Evolutionary conservation across 2,329 filamentous ascomycete genomes (phyloP), one percentile per base, ranked within the genome.

Genomic region (Botrytis fabae): DNA sequence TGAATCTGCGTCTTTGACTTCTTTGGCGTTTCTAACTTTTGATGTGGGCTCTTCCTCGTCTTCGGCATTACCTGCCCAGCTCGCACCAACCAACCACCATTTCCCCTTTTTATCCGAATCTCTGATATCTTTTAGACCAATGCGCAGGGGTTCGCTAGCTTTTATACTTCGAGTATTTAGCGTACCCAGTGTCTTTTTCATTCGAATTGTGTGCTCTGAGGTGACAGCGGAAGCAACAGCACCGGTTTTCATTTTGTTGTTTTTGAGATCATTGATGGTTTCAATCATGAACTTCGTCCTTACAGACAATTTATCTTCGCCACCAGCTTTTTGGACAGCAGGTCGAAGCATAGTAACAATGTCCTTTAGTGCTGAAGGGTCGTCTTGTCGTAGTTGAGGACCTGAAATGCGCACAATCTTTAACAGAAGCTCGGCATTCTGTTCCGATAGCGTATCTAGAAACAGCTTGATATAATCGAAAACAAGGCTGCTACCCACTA

Each of bases 31-130:
- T 22, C n/a, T 40, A 2, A 25, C 60, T 51, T 61, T 57, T 40
- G 61, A 35, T 40, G 44, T 28, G 74, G 76, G 72, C 32, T 78
- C 83, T 40, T 85, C 64, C 22, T 61, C 72, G 9, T 78, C 74
- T 46, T 77, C 73, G 1, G 75, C 68, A 65, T 79, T 78, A 81
- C 87, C 88, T 6, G 87, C 84, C 89, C 95, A 98, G 82, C 94
- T 97, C n/a, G 96, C 95, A 69, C 96, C 96, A 8, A 98, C 93
- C 32, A 98, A 89, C 96, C 96, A 99, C 96, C 96, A 99, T 84
- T 97, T 98, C 0, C 96, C 96, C 80, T 91, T 93, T 80, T 92
- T 95, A 59, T 95, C 92, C 0, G 92, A 91, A 75, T 95, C 89
- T 75, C 90, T 90, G 69, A 99, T 93, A 79, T 99, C 96, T 54